Conservation (phyloP, 2,329 filamentous ascomycete species). For the Xylaria arbuscula region DNA sequence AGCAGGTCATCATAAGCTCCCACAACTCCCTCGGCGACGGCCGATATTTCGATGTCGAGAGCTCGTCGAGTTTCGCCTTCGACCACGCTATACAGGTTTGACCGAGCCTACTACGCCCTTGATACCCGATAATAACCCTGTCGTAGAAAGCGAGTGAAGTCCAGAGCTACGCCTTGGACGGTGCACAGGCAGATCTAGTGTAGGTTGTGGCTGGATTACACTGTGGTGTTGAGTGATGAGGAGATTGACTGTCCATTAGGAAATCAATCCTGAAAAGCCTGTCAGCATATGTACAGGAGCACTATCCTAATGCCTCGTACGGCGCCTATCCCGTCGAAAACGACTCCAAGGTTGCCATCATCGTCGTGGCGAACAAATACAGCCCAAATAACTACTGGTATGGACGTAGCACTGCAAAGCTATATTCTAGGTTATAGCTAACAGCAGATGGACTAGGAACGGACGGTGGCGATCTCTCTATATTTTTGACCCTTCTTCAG, state of each 20-base stretch:
- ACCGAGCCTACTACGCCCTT: constrained; percentile 29
- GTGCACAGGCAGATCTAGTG: constrained; percentile 81
- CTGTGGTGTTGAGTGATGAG: neutral
- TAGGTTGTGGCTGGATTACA: constrained; percentile 57
- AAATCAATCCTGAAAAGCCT: constrained; percentile 87
- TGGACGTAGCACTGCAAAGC: constrained; percentile 29
- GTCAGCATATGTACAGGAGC: constrained; percentile 80
- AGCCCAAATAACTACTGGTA: constrained; percentile 98
- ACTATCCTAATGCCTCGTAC: constrained; percentile 84
- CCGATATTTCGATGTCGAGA: constrained; percentile 91
- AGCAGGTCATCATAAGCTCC: constrained; percentile 85
- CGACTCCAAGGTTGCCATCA: constrained; percentile 79
- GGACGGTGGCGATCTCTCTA: constrained; percentile 95
- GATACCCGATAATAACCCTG: constrained; percentile 32
- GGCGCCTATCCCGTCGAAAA: constrained; percentile 85
- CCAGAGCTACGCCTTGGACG: constrained; percentile 83
- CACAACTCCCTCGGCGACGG: constrained; percentile 84
- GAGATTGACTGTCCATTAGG: constrained; percentile 57
- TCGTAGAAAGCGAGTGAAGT: constrained; percentile 80
- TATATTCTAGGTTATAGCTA: constrained; percentile 8
- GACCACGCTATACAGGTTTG: constrained; percentile 82
- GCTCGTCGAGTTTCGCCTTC: constrained; percentile 86
- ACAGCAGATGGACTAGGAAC: constrained; percentile 70
- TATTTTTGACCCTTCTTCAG: constrained; percentile 76
- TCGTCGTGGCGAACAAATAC: constrained; percentile 96